A percentile compares a stretch with the other conserved stretches of the same genome.
Evolutionary conservation across 2,329 filamentous ascomycete genomes (phyloP).

Genomic region (Didymella arachidicola): DNA sequence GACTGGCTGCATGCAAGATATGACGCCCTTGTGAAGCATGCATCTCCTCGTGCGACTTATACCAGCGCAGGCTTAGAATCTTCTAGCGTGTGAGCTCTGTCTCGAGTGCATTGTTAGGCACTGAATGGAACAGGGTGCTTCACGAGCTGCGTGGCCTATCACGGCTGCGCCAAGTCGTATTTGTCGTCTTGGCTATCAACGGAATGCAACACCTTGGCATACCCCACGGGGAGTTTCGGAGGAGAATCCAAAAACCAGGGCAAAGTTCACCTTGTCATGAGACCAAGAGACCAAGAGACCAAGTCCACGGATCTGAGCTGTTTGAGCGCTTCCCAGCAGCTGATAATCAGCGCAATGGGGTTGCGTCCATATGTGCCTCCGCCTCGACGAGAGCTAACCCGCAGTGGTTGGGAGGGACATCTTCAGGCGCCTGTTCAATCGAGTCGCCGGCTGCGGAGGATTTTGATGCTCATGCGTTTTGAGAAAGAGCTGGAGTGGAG

Average conservation of each 20-base stretch:
- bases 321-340: conserved; percentile 12
- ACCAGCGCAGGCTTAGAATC: conserved; percentile 12
- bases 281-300: conserved; percentile 11
- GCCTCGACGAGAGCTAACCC: not conserved
- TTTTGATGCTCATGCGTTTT: conserved; percentile 9
- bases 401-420: conserved; percentile 7
- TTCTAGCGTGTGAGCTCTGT: conserved; percentile 25
- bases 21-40: conserved; percentile 17
- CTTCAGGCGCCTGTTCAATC: conserved; percentile 2
- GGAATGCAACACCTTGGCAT: conserved; percentile 16
- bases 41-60: conserved; percentile 8
- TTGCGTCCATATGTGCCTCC: conserved; percentile 6
- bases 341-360: conserved; percentile 1
- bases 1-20: conserved; percentile 17
- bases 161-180: conserved; percentile 24
- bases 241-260: conserved; percentile 5
- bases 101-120: conserved; percentile 27
- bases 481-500: conserved; percentile 14
- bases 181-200: conserved; percentile 26
- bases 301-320: conserved; percentile 15
- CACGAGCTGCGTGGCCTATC: conserved; percentile 22
- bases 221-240: conserved; percentile 28
- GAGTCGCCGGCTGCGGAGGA: conserved; percentile 2
- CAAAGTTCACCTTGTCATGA: conserved; percentile 3
- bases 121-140: conserved; percentile 12